These are phyloP conservation scores for Bruguiera sexangula DNA, from an alignment of 345 rosid genomes.

Conservation along the genomic window DNA sequence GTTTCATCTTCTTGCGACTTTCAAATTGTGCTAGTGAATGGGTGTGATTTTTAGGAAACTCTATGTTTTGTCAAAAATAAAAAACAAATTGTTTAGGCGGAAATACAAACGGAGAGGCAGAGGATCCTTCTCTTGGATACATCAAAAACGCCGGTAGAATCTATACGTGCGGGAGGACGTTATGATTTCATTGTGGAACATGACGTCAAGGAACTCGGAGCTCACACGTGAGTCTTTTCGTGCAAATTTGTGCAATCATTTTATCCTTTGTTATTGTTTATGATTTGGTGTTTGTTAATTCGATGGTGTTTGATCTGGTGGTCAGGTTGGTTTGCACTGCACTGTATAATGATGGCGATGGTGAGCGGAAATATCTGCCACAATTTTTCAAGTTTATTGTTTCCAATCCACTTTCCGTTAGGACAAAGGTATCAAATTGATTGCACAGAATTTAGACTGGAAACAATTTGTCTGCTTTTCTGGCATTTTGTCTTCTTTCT, in stretches of 20 bases:
- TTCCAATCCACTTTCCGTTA: constrained; percentile 86
- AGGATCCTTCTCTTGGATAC: constrained; percentile 84
- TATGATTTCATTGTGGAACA: constrained; percentile 96
- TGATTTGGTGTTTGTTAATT: not conserved
- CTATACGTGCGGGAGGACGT: constrained; percentile 79
- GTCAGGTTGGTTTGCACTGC: constrained; percentile 93
- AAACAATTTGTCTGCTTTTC: too few relatives aligned
- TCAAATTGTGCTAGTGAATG: too few relatives aligned
- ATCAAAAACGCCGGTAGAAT: constrained; percentile 81
- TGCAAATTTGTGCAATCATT: not conserved
- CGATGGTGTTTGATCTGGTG: constrained; percentile 1
- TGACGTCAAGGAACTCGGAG: constrained; percentile 97
- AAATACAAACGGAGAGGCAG: constrained; percentile 93
- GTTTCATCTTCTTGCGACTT: too few relatives aligned
- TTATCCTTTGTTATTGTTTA: not conserved
- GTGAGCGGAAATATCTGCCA: constrained; percentile 91
- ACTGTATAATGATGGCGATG: constrained; percentile 72
- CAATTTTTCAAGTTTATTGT: constrained; percentile 93
- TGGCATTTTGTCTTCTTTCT: not conserved
- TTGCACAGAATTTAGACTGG: not conserved
- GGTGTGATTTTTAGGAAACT: not conserved
- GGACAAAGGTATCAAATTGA: constrained; percentile 63
- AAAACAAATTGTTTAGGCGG: constrained; percentile 52
- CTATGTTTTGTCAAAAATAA: not conserved
- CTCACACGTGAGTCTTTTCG: constrained; percentile 66